phyloP scores from a whole-genome alignment of 371 early-diverging fungal species.

The Actinomucor elegans region DNA sequence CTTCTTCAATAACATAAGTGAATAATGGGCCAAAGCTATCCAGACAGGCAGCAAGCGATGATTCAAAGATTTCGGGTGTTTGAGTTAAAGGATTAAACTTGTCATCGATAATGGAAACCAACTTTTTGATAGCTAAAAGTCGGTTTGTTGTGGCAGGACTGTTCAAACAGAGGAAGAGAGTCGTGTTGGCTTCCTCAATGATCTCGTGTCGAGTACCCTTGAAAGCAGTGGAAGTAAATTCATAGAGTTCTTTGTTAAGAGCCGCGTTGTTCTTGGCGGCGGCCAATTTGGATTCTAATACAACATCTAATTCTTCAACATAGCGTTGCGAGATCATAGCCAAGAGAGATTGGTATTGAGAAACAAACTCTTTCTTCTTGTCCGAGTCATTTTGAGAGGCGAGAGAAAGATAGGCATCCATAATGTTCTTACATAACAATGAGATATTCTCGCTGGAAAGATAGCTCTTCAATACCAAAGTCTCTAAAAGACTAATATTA shows the following conservation, averaged over 20 bases:
- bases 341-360: slow-evolving; percentile 37
- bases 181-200: slow-evolving; percentile 66
- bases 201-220: slow-evolving; percentile 67
- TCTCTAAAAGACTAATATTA: slow-evolving; percentile 40
- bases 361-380: slow-evolving; percentile 29
- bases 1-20: slow-evolving; percentile 31
- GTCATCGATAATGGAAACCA: slow-evolving; percentile 51
- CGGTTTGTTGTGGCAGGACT: slow-evolving; percentile 64
- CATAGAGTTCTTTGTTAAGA: slow-evolving; percentile 48
- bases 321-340: slow-evolving; percentile 57
- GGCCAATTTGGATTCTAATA: slow-evolving; percentile 48
- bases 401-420: slow-evolving; percentile 46
- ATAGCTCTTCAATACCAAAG: slow-evolving; percentile 38
- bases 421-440: slow-evolving; percentile 35
- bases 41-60: slow-evolving; percentile 54
- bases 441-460: slow-evolving; percentile 46
- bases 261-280: slow-evolving; percentile 20
- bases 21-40: slow-evolving; percentile 51
- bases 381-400: slow-evolving; percentile 18
- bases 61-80: slow-evolving; percentile 49
- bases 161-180: slow-evolving; percentile 70
- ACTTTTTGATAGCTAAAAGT: slow-evolving; percentile 61
- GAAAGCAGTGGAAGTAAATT: slow-evolving; percentile 59
- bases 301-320: slow-evolving; percentile 54
- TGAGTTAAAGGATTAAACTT: slow-evolving; percentile 30